phyloP scores from a whole-genome alignment of 1,139 yeast genomes.

The Zhuliangozyma parablackwelliae region DNA sequence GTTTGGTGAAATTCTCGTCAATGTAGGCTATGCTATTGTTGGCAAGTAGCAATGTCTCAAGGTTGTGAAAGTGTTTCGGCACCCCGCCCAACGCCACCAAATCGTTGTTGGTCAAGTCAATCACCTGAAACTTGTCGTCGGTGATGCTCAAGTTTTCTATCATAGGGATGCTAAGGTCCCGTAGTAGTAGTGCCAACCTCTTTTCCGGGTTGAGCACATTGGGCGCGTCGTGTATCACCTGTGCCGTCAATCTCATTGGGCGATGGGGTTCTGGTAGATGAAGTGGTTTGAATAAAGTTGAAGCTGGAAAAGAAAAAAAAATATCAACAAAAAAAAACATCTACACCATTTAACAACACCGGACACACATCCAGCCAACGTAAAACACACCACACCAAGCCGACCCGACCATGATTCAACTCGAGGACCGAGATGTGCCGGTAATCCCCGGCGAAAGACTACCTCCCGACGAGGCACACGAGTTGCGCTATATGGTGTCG shows the following conservation, averaged over 20 bases:
- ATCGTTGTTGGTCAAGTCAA: constrained; percentile 69
- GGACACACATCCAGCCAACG: background rate
- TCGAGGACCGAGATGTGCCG: constrained; percentile 64
- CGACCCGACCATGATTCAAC: constrained; percentile 24
- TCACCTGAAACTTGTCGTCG: constrained; percentile 39
- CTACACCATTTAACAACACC: no score
- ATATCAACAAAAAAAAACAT: no score
- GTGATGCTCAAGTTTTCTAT: constrained; percentile 35
- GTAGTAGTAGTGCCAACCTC: constrained; percentile 30
- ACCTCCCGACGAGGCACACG: constrained; percentile 66
- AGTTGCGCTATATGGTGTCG: constrained; percentile 65
- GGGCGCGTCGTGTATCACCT: constrained; percentile 28
- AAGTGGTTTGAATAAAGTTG: no score
- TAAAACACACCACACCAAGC: background rate
- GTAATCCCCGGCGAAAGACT: constrained; percentile 79
- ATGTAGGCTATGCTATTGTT: constrained; percentile 46
- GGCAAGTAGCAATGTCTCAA: constrained; percentile 52
- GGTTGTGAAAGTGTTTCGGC: constrained; percentile 37
- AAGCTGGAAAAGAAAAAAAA: no score
- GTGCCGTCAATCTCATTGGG: constrained; percentile 36
- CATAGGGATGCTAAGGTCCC: constrained; percentile 29
- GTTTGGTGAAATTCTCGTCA: constrained; percentile 14
- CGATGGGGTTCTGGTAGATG: background rate
- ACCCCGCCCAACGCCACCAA: constrained; percentile 49
- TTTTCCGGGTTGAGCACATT: constrained; percentile 34